Evolutionary conservation across 345 rosid species (phyloP), one percentile per base, ranked within the genome.

Genomic region (Mercurialis annua): DNA sequence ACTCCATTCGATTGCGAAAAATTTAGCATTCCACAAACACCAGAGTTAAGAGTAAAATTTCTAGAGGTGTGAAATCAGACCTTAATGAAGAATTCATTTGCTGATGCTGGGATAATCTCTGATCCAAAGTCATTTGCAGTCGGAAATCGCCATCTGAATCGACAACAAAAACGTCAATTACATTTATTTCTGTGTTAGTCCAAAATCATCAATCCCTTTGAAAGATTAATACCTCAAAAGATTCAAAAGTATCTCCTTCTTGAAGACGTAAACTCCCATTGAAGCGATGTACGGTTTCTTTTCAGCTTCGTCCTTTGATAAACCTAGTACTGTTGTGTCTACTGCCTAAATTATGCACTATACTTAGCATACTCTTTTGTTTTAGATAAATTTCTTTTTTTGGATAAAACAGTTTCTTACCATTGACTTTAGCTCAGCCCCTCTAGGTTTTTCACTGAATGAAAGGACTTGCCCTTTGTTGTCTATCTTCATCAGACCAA

Each of bases 71-170:
- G 18, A 24, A 34, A 54, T n/a, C 78, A 57, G 59, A 93, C 96
- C 86, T 87, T 90, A 11, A 78, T 75, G 78, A 68, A 79, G 76
- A 71, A 86, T 71, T 93, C 97, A 52, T 56, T 90, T 30, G 92
- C 94, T 56, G 98, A 93, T 67, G 96, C 96, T 50, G 97, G 97
- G 66, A 93, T 90, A 63, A 93, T 89, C 80, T 93, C 97, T 8
- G 98, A 93, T 73, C 97, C 94, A 57, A 88, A 93, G 81, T 93
- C 98, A 73, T 93, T 93, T 67, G 98, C 97, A 31, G 97, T 93
- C 47, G 98, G 98, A 66, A 87, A 93, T 66, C 97, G 97, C 98
- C 98, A 93, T 78, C 97, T 93, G 83, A 56, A 40, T 53, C 69
- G 52, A 67, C 65, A 59, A 59, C 64, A 29, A 2, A 63, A 42